These are phyloP conservation scores for Penicillium freii DNA, from an alignment of 2,329 filamentous ascomycete genomes.

Conservation along the genomic window DNA sequence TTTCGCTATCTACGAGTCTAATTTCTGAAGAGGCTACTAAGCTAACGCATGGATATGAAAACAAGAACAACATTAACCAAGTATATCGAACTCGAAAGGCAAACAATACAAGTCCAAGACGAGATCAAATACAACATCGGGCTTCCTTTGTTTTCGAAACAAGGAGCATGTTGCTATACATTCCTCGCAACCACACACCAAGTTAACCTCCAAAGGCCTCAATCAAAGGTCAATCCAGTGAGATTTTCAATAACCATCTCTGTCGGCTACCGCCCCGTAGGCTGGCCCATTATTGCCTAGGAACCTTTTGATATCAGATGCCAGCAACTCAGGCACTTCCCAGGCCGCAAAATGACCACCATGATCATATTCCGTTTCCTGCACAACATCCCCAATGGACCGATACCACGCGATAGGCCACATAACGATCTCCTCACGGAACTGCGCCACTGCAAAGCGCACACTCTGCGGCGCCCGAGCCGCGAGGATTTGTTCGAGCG, in stretches of 20 bases:
- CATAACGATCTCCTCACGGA: slow-evolving; percentile 51
- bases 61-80: not conserved
- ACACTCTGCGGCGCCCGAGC: slow-evolving; percentile 46
- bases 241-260: slow-evolving; percentile 32
- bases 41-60: not conserved
- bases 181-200: not conserved
- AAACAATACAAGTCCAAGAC: no score
- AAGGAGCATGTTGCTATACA: not conserved
- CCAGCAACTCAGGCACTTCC: slow-evolving; percentile 50
- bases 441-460: slow-evolving; percentile 54
- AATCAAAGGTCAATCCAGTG: not conserved
- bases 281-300: slow-evolving; percentile 45
- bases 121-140: not conserved
- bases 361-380: slow-evolving; percentile 44
- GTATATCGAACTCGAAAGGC: not conserved
- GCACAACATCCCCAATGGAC: slow-evolving; percentile 53
- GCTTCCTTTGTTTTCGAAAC: not conserved
- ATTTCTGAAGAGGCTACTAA: not conserved
- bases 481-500: slow-evolving; percentile 28
- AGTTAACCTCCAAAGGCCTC: not conserved
- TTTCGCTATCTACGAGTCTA: not conserved
- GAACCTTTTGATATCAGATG: slow-evolving; percentile 48
- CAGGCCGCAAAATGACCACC: slow-evolving; percentile 57
- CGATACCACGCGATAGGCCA: slow-evolving; percentile 52
- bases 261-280: slow-evolving; percentile 35